Evolutionary conservation across 2,329 filamentous ascomycete genomes (phyloP), one percentile per base, ranked within the genome.

Genomic region (Microdochium paspali): DNA sequence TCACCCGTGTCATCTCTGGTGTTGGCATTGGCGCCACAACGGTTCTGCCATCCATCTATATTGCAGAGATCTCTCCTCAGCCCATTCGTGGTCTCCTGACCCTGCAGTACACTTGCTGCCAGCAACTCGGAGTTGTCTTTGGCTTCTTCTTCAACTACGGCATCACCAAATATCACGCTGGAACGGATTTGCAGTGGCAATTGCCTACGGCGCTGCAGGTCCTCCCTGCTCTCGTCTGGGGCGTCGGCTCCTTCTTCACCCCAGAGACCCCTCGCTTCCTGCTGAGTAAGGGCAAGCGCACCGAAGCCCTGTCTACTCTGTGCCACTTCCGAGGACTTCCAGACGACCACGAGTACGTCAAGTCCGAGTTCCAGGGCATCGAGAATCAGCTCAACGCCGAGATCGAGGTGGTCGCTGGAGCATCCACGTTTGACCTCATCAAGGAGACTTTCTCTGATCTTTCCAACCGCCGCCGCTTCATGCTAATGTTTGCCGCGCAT

Each of bases 111-210:
- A 60, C 59, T 1, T 62, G 59, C 48, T 64, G 60, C 7, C 60
- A 64, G 13, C 61, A 64, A 20, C 58, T 64, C 7, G 60, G 49
- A 3, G 59, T 62, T 6, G 59, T 62, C 3, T 60, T 62, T n/a
- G 59, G 60, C 1, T 62, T 66, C 44, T 66, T 66, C 45, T 51
- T 62, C 31, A 66, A 66, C 46, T 65, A 67, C 39, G 58, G 63
- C 2, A 56, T 63, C 10, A 61, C 65, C 2, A 56, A 61, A 18
- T 51, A 58, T 12, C 54, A 59, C 26, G 49, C 56, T 2, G 52
- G 51, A 0, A 53, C 48, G 1, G 46, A 60, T 21, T 45, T 57
- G 0, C 59, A 62, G 45, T 61, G 59, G 58, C 50, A 55, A n/a
- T 52, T 61, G 3, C 58, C 59, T 0, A 60, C 58, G 0, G 57